phyloP scores from a whole-genome alignment of 768 basidiomycete species.

The Podaxis rugospora region DNA sequence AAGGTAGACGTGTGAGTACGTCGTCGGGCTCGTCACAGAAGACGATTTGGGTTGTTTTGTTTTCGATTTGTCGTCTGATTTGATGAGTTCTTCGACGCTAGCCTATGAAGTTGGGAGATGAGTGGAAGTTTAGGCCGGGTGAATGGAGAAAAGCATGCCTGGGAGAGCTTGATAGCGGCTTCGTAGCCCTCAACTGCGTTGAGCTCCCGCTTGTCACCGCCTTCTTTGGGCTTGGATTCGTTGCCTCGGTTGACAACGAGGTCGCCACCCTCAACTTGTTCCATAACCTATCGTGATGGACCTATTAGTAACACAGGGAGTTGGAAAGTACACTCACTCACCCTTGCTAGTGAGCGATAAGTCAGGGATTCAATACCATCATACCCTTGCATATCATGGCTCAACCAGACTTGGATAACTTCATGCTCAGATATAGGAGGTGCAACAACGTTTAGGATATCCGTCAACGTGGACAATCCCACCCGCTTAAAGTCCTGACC shows the following conservation, averaged over 20 bases:
- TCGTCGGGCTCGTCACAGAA: conserved; percentile 49
- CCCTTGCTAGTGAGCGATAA: conserved; percentile 80
- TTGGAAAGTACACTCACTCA: conserved; percentile 28
- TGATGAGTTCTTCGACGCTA: conserved; percentile 71
- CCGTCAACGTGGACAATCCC: conserved; percentile 83
- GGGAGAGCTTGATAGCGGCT: conserved; percentile 78
- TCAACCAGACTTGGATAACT: conserved; percentile 92
- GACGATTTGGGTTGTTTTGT: conserved; percentile 26
- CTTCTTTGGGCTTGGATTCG: conserved; percentile 67
- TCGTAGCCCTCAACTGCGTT: conserved; percentile 84
- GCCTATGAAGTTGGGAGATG: conserved; percentile 40
- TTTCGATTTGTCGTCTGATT: conserved; percentile 43
- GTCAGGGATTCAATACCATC: conserved; percentile 94
- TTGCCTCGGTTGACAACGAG: conserved; percentile 82
- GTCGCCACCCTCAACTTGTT: conserved; percentile 92
- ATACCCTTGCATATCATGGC: conserved; percentile 96
- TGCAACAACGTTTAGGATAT: conserved; percentile 93
- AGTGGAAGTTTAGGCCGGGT: not conserved
- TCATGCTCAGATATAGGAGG: conserved; percentile 99
- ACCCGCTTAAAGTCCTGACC: conserved; percentile 88
- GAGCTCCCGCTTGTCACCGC: conserved; percentile 55
- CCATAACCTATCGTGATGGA: conserved; percentile 66
- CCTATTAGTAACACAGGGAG: not conserved
- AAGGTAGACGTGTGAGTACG: conserved; percentile 87
- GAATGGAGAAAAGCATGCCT: conserved; percentile 41